Evolutionary conservation across 805 yeast genomes (phyloP).

Genomic region (Myxozyma lipomycoides): DNA sequence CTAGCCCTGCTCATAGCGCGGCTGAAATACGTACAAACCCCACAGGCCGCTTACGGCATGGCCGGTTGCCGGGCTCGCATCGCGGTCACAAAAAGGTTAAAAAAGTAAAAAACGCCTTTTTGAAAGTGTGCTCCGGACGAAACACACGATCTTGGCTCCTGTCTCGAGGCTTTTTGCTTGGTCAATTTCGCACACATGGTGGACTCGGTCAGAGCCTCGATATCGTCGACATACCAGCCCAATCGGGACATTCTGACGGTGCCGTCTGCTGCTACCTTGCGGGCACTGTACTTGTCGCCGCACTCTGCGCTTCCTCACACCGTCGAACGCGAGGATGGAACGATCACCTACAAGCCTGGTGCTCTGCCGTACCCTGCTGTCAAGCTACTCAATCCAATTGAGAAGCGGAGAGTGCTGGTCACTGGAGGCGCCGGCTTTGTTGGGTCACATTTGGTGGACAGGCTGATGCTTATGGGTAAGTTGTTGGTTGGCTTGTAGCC

Average conservation of each 20-base stretch:
- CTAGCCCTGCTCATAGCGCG: too few relatives aligned
- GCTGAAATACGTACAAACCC: too few relatives aligned
- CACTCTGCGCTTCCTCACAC: conserved; percentile 24
- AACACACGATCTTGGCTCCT: too few relatives aligned
- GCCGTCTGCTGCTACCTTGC: conserved; percentile 3
- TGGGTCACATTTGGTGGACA: conserved; percentile 33
- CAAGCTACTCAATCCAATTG: conserved; percentile 30
- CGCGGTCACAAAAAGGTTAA: too few relatives aligned
- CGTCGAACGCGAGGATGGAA: conserved; percentile 13
- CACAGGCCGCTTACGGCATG: too few relatives aligned
- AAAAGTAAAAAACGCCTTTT: too few relatives aligned
- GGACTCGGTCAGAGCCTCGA: conserved; percentile 23
- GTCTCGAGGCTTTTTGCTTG: too few relatives aligned
- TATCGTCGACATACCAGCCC: not conserved
- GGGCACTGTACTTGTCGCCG: conserved; percentile 22
- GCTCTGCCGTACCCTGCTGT: conserved; percentile 30
- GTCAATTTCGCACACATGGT: too few relatives aligned
- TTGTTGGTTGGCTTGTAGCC: not conserved
- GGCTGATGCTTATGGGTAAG: conserved; percentile 31
- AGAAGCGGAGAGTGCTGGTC: conserved; percentile 31
- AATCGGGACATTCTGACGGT: conserved; percentile 2
- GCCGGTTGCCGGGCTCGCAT: too few relatives aligned
- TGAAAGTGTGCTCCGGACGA: too few relatives aligned
- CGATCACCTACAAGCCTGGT: conserved; percentile 20
- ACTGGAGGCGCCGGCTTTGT: conserved; percentile 35